A percentile compares a stretch with the other conserved stretches of the same genome.
Evolutionary conservation across 305 asterid species (phyloP).

Genomic region (Fraxinus paxiana): DNA sequence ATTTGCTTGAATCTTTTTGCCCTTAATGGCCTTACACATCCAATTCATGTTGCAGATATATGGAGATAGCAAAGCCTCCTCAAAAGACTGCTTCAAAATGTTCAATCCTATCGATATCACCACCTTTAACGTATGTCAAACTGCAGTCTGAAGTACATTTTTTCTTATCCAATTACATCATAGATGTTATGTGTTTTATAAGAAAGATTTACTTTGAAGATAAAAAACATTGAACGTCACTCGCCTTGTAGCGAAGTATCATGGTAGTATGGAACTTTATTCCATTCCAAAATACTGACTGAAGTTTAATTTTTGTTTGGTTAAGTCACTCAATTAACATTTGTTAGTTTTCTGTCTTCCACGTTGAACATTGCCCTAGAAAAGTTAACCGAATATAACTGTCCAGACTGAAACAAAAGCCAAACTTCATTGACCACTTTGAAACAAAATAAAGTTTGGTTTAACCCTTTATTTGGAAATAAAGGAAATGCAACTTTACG

Average conservation of each 20-base stretch:
- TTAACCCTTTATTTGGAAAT: background rate
- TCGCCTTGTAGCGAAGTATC: background rate
- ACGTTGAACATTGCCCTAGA: background rate
- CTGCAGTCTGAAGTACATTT: background rate
- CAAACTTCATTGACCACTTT: background rate
- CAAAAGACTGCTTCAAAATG: constrained; percentile 89
- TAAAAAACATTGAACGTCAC: background rate
- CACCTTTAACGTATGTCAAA: constrained; percentile 67
- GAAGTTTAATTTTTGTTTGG: background rate
- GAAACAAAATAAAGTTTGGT: background rate
- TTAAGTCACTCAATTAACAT: background rate
- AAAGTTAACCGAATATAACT: background rate
- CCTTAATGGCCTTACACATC: constrained; percentile 11
- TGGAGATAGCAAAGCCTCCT: constrained; percentile 78
- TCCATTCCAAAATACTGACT: background rate
- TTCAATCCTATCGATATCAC: constrained; percentile 80
- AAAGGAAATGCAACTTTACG: background rate
- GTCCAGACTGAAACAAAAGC: background rate
- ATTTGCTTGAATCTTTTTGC: constrained; percentile 7
- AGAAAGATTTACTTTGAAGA: background rate
- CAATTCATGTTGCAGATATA: constrained; percentile 54
- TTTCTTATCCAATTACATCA: background rate
- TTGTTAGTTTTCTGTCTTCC: background rate
- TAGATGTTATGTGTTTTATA: background rate
- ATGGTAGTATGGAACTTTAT: background rate